Conservation (phyloP, 225 moss, liverwort and hornwort species). For the Thuidium tamariscinum region DNA sequence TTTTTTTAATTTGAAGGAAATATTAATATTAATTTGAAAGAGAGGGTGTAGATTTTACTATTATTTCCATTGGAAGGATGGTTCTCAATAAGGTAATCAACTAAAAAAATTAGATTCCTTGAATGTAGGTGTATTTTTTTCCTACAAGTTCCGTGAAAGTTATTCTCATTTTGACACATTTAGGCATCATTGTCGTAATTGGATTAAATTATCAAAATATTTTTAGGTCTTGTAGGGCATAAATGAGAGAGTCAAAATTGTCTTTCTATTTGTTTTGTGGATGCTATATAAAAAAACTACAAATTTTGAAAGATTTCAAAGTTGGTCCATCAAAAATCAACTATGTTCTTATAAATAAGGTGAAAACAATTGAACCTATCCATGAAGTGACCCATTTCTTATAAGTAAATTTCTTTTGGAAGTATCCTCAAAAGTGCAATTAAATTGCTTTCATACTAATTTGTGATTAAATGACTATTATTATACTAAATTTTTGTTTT, state of each 20-base stretch:
- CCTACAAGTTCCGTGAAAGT: background rate
- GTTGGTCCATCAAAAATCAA: background rate
- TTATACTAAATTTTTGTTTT: background rate
- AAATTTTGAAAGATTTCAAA: background rate
- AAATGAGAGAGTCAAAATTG: background rate
- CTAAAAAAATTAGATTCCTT: accelerated
- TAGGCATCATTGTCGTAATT: accelerated
- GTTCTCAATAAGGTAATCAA: background rate
- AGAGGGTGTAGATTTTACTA: no score
- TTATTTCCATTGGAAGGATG: background rate
- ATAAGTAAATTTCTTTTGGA: background rate
- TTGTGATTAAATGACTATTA: background rate
- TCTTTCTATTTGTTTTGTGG: no score
- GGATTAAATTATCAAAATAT: background rate
- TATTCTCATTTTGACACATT: no score
- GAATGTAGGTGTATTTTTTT: background rate
- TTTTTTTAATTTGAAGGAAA: no score
- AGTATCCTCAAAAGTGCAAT: background rate
- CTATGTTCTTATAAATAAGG: background rate
- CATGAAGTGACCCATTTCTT: accelerated
- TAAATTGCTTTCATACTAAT: accelerated
- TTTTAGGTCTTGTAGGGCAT: accelerated
- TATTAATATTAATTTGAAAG: no score
- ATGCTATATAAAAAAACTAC: background rate
- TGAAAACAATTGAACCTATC: accelerated